Evolutionary conservation across 352 stramenopile species (phyloP).

Genomic region (Phytopythium vexans): DNA sequence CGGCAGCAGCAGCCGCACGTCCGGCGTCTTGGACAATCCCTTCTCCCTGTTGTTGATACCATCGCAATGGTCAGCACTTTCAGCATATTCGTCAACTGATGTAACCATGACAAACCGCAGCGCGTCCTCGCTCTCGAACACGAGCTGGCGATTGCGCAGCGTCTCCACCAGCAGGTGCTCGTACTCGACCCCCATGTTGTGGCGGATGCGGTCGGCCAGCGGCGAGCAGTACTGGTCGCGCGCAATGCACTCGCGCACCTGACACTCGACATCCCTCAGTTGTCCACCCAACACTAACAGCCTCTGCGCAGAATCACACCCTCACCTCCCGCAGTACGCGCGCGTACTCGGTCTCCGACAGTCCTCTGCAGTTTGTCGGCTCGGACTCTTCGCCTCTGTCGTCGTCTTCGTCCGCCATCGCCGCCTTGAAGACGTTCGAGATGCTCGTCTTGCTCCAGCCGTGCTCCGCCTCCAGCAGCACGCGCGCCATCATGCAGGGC

Average conservation of each 20-base stretch:
- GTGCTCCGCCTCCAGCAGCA: constrained; percentile 54
- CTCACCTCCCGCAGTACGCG: constrained; percentile 27
- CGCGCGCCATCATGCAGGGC: constrained; percentile 62
- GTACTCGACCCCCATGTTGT: constrained; percentile 82
- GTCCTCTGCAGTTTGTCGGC: constrained; percentile 15
- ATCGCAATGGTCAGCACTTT: not conserved
- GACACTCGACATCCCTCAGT: not conserved
- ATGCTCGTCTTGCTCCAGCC: constrained; percentile 65
- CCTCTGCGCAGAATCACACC: not conserved
- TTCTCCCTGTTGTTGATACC: constrained; percentile 26
- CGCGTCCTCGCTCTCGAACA: constrained; percentile 83
- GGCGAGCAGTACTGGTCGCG: constrained; percentile 75
- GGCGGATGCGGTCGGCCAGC: constrained; percentile 64
- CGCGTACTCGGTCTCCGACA: constrained; percentile 21
- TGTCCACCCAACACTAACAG: not conserved
- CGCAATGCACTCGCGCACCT: constrained; percentile 70
- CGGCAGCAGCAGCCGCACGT: constrained; percentile 74
- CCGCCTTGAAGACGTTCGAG: constrained; percentile 62
- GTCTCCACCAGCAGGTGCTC: constrained; percentile 82
- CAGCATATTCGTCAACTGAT: not conserved
- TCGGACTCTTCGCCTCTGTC: not conserved
- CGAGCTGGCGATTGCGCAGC: constrained; percentile 59
- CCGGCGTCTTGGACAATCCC: constrained; percentile 83
- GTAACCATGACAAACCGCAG: constrained; percentile 28
- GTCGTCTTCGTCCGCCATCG: constrained; percentile 22